These are phyloP conservation scores for Chrysoporthe austroafricana DNA, from an alignment of 2,329 filamentous ascomycete species.

Conservation along the genomic window DNA sequence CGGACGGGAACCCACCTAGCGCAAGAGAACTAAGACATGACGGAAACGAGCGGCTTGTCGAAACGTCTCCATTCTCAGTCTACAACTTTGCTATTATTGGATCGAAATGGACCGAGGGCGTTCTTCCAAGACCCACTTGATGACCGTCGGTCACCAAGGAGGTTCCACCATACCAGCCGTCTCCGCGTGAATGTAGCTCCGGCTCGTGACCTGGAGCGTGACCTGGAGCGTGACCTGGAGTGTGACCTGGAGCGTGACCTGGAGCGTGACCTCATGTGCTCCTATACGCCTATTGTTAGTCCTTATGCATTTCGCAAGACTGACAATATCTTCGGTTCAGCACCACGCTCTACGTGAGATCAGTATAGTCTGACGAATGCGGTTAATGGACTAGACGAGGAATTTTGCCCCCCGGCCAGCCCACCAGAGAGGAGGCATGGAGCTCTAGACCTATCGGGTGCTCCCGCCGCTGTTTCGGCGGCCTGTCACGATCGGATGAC, in stretches of 20 bases:
- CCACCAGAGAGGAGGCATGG: neutral
- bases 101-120: neutral
- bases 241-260: neutral
- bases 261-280: too few relatives aligned
- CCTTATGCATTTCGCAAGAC: too few relatives aligned
- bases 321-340: too few relatives aligned
- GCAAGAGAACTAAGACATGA: neutral
- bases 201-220: neutral
- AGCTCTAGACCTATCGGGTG: neutral
- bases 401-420: neutral
- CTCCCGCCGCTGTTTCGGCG: neutral
- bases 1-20: neutral
- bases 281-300: too few relatives aligned
- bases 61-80: conserved; percentile 5
- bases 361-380: neutral
- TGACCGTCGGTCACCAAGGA: neutral
- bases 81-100: conserved; percentile 1
- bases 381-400: neutral
- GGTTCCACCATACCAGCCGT: neutral
- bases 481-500: neutral
- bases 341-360: too few relatives aligned
- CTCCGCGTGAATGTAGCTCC: neutral
- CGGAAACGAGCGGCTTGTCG: neutral
- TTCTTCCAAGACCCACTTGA: neutral
- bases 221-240: too few relatives aligned